Evolutionary conservation across 768 basidiomycete genomes (phyloP).

Genomic region (Termitomyces bulborhizus): DNA sequence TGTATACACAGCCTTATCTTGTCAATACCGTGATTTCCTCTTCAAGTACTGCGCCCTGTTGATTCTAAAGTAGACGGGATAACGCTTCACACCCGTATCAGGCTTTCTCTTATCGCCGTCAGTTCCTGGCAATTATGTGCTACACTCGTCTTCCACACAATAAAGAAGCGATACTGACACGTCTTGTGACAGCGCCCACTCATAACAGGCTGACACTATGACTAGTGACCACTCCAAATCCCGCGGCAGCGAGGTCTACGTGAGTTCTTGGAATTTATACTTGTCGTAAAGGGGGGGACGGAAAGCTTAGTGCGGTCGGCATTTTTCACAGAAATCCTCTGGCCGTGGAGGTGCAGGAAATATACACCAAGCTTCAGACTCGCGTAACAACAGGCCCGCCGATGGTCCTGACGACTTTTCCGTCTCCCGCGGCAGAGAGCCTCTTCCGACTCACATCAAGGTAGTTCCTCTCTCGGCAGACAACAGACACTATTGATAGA

Average conservation of each 20-base stretch:
- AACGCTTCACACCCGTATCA: conserved; percentile 1
- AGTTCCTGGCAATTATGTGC: conserved; percentile 3
- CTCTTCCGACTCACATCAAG: conserved; percentile 25
- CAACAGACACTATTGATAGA: background rate
- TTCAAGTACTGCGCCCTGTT: background rate
- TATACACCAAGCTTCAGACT: conserved; percentile 43
- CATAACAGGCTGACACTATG: conserved; percentile 12
- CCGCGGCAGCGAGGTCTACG: conserved; percentile 54
- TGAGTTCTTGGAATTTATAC: conserved; percentile 24
- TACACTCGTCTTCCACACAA: background rate
- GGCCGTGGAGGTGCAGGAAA: conserved; percentile 71
- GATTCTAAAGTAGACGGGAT: background rate
- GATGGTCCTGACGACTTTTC: conserved; percentile 53
- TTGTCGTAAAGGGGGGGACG: background rate
- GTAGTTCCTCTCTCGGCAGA: conserved; percentile 19
- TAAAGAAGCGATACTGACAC: conserved; percentile 1
- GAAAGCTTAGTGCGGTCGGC: background rate
- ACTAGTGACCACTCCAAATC: conserved; percentile 43
- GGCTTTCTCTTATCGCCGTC: conserved; percentile 3
- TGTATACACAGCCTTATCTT: background rate
- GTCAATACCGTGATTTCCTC: background rate
- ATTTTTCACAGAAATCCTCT: conserved; percentile 37
- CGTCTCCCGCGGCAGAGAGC: conserved; percentile 57
- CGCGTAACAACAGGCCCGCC: conserved; percentile 36
- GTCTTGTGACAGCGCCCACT: background rate